phyloP scores from a whole-genome alignment of 2,329 filamentous ascomycete genomes.

The Lachnellula arida region DNA sequence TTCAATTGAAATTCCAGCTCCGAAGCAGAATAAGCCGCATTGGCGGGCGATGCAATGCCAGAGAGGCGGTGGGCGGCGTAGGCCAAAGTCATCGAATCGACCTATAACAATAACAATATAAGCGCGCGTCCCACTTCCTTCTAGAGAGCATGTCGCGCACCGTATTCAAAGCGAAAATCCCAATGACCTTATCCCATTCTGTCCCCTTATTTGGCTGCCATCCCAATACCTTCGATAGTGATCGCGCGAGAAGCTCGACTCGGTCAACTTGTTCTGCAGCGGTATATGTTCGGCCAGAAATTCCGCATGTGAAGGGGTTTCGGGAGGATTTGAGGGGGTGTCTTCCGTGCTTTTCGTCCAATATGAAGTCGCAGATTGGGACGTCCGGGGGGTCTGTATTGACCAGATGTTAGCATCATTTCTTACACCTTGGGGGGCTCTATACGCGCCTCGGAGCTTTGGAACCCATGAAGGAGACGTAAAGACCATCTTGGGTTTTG shows the following conservation, averaged over 20 bases:
- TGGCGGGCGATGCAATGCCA: slow-evolving; percentile 76
- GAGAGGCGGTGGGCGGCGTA: slow-evolving; percentile 71
- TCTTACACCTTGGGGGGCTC: not conserved
- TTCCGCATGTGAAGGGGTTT: slow-evolving; percentile 71
- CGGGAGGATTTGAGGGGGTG: slow-evolving; percentile 56
- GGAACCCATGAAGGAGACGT: slow-evolving; percentile 57
- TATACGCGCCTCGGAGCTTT: slow-evolving; percentile 37
- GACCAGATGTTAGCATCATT: slow-evolving; percentile 3
- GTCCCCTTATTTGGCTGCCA: slow-evolving; percentile 66
- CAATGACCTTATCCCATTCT: slow-evolving; percentile 78
- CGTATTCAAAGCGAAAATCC: slow-evolving; percentile 75
- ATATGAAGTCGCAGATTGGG: slow-evolving; percentile 72
- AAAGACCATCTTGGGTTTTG: slow-evolving; percentile 39
- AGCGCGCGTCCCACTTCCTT: not conserved
- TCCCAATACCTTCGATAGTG: slow-evolving; percentile 64
- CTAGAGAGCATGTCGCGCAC: slow-evolving; percentile 40
- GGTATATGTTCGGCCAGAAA: slow-evolving; percentile 65
- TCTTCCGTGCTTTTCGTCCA: slow-evolving; percentile 66
- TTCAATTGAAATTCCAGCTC: slow-evolving; percentile 81
- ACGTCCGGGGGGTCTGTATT: slow-evolving; percentile 55
- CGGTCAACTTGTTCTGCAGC: slow-evolving; percentile 59
- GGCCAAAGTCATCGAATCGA: slow-evolving; percentile 68
- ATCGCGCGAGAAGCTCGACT: slow-evolving; percentile 62
- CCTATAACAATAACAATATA: slow-evolving; percentile 37
- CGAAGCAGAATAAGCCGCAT: slow-evolving; percentile 76